Percentiles rank a stretch among this genome's conserved stretches.
phyloP scores from a whole-genome alignment of 2,329 filamentous ascomycete species.

The Lasiodiplodia sp. region DNA sequence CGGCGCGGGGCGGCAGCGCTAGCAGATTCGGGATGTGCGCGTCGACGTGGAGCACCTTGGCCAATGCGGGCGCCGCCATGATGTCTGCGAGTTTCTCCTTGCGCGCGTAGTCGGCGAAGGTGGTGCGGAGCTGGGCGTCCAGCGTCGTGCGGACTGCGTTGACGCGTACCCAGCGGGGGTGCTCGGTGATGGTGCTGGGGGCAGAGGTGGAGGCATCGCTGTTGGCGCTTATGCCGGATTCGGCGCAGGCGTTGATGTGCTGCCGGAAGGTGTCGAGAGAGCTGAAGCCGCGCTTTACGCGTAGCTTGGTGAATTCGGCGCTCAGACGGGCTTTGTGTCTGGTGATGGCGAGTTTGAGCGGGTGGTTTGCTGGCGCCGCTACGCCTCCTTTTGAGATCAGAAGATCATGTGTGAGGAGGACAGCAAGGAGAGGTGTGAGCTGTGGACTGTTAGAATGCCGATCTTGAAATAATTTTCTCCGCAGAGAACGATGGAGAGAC shows the following conservation, averaged over 20 bases:
- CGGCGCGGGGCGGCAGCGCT: slow-evolving; percentile 74
- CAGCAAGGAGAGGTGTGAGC: slow-evolving; percentile 79
- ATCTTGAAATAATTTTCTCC: too few relatives aligned
- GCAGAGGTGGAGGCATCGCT: slow-evolving; percentile 29
- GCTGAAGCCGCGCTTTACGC: slow-evolving; percentile 73
- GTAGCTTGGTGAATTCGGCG: slow-evolving; percentile 82
- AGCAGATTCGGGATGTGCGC: slow-evolving; percentile 82
- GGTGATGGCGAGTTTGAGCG: slow-evolving; percentile 76
- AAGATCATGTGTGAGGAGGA: slow-evolving; percentile 87
- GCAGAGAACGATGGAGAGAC: neutral
- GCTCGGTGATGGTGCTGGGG: slow-evolving; percentile 53
- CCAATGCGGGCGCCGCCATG: slow-evolving; percentile 48
- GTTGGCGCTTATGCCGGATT: slow-evolving; percentile 33
- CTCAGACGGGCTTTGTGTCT: slow-evolving; percentile 81
- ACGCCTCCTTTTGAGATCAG: slow-evolving; percentile 83
- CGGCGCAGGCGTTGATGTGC: slow-evolving; percentile 57
- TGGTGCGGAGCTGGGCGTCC: slow-evolving; percentile 74
- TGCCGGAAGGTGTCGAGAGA: slow-evolving; percentile 71
- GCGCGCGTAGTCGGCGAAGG: slow-evolving; percentile 70
- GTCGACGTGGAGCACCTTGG: slow-evolving; percentile 73
- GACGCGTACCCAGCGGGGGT: slow-evolving; percentile 91
- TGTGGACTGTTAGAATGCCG: slow-evolving; percentile 45
- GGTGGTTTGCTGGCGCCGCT: slow-evolving; percentile 79
- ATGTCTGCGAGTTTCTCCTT: slow-evolving; percentile 66
- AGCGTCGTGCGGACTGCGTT: slow-evolving; percentile 79